Conservation (phyloP, 257 asterid genomes). For the Echites panduratus region DNA sequence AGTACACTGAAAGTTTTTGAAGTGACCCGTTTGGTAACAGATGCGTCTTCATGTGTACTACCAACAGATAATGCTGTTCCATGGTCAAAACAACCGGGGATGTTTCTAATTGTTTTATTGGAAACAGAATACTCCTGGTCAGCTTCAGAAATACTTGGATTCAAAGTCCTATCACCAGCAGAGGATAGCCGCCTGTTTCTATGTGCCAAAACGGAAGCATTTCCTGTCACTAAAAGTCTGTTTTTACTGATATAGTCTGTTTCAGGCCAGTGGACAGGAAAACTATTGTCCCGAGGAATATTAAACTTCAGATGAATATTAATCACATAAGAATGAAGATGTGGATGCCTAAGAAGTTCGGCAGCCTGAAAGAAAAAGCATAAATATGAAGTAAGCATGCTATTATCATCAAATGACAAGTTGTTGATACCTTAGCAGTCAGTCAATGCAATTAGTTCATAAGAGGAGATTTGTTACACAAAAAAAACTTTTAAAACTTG, state of each 20-base stretch:
- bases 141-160: conserved; percentile 77
- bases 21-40: conserved; percentile 48
- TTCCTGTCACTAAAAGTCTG: conserved; percentile 55
- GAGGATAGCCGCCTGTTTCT: conserved; percentile 44
- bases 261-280: conserved; percentile 43
- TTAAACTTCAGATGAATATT: conserved; percentile 73
- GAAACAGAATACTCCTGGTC: conserved; percentile 52
- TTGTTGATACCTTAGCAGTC: neutral
- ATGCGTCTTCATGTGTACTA: conserved; percentile 45
- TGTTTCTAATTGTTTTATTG: conserved; percentile 26
- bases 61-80: conserved; percentile 35
- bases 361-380: conserved; percentile 56
- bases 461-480: neutral
- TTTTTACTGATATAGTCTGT: conserved; percentile 36
- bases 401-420: neutral
- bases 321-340: conserved; percentile 73
- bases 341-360: conserved; percentile 79
- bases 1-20: conserved; percentile 33
- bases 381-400: neutral
- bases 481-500: neutral
- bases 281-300: conserved; percentile 59
- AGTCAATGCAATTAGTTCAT: neutral
- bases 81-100: conserved; percentile 30
- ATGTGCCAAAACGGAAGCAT: conserved; percentile 26
- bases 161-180: conserved; percentile 71